Conservation (phyloP, 768 basidiomycete genomes). For the Thelephora ganbajun region DNA sequence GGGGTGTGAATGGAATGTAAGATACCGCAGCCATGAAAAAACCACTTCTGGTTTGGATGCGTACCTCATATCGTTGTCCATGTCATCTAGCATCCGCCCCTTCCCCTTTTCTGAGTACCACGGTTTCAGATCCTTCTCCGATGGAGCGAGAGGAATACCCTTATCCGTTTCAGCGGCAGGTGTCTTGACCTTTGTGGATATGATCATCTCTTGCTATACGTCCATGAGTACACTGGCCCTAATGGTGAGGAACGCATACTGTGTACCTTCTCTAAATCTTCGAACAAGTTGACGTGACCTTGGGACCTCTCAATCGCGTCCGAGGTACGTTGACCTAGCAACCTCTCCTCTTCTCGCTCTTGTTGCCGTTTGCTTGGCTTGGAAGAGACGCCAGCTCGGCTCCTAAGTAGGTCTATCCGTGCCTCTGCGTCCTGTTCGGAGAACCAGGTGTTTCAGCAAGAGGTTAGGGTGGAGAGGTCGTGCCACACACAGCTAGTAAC, state of each 20-base stretch:
- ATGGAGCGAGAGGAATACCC: slow-evolving; percentile 62
- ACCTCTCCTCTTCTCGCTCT: slow-evolving; percentile 4
- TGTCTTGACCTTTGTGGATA: neutral
- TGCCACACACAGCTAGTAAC: slow-evolving; percentile 45
- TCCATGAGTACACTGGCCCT: neutral
- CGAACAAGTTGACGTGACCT: slow-evolving; percentile 76
- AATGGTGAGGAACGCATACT: neutral
- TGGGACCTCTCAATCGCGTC: neutral
- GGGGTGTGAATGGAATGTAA: neutral
- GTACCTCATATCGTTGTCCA: slow-evolving; percentile 15
- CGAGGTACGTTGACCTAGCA: neutral
- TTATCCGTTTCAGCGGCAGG: slow-evolving; percentile 39
- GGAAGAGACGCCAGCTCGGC: slow-evolving; percentile 36
- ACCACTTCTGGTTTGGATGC: neutral
- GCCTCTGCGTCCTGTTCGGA: slow-evolving; percentile 62
- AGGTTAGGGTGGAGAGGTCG: neutral
- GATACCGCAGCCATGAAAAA: neutral
- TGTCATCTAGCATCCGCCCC: slow-evolving; percentile 9
- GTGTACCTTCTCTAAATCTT: slow-evolving; percentile 62
- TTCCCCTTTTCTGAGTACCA: slow-evolving; percentile 42
- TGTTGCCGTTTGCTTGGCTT: slow-evolving; percentile 4
- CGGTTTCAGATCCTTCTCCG: slow-evolving; percentile 63
- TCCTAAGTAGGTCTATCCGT: slow-evolving; percentile 48
- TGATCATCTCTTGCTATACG: neutral
- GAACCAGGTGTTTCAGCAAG: neutral